Evolutionary conservation across 805 yeast genomes (phyloP), one percentile per base, ranked within the genome.

Genomic region (Suhomyces sp.): DNA sequence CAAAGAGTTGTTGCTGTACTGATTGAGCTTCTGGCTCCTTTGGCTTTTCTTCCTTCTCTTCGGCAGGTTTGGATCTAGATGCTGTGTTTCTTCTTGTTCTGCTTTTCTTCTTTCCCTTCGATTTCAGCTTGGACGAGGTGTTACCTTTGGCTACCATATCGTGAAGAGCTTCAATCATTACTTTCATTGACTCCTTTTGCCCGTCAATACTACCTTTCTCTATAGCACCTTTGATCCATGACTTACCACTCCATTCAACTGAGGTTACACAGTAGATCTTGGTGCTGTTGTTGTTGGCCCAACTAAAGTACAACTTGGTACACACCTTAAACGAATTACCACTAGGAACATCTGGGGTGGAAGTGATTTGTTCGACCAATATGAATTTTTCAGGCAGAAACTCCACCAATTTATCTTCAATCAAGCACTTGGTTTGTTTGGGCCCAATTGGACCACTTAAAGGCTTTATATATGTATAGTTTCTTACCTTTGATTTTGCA

Each of bases 311-410:
- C 60, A 84, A 87, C 54, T 87, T 76, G 0, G 97, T 89, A 55
- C 83, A 78, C 1, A 91, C 91, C 29, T 80, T 76, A 66, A 94
- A 94, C 0, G 88, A 79, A 43, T 79, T 79, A 4, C 99, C 99
- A 60, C 92, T 87, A 0, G 99, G 99, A 13, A 94, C 98, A 63
- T 90, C 94, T 0, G 99, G 99, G 0, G 99, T 92, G 40, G 72
- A 74, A 0, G 93, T 83, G 1, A 81, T 74, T 41, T 85, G 82
- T 2, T 83, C 69, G 1, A 90, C 83, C 53, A 83, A 78, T 31
- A 89, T 80, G 57, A 78, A 78, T 21, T 72, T 67, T 6, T 77
- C 73, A n/a, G 79, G 71, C 59, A 85, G 84, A 45, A 62, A 73
- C 44, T 77, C 72, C 24, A 83, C 81, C 22, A 87, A 61, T 3